These are phyloP conservation scores for Debaryomycetaceae sp. DNA, from an alignment of 1,139 yeast species.

Conservation along the genomic window DNA sequence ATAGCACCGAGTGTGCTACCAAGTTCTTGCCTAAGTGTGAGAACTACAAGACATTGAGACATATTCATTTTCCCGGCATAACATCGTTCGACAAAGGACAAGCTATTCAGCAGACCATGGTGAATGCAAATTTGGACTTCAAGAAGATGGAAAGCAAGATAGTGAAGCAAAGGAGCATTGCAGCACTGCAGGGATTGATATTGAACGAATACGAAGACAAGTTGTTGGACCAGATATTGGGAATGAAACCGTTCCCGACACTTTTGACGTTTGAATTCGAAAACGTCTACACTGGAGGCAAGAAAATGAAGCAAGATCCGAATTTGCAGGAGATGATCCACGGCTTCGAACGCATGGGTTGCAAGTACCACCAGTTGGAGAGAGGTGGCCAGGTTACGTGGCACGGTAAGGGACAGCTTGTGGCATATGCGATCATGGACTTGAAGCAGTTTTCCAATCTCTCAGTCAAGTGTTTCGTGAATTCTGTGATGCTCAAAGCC, in stretches of 20 bases:
- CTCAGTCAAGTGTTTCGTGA: constrained; percentile 73
- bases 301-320: constrained; percentile 59
- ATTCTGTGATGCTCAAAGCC: constrained; percentile 60
- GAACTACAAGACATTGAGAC: constrained; percentile 46
- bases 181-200: constrained; percentile 37
- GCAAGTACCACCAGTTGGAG: constrained; percentile 63
- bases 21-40: constrained; percentile 31
- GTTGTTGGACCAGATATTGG: constrained; percentile 40
- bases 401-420: constrained; percentile 95
- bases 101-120: constrained; percentile 57
- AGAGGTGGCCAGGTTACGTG: constrained; percentile 98
- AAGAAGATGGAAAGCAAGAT: constrained; percentile 54
- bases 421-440: constrained; percentile 79
- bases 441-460: constrained; percentile 56
- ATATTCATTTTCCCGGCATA: constrained; percentile 58
- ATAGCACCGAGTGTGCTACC: constrained; percentile 12
- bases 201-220: constrained; percentile 46
- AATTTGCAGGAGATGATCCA: constrained; percentile 28
- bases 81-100: constrained; percentile 59
- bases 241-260: constrained; percentile 59
- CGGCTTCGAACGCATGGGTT: constrained; percentile 39
- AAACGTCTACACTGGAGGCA: constrained; percentile 87
- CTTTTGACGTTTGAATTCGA: constrained; percentile 76
- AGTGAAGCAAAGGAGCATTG: constrained; percentile 31
- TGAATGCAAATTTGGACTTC: constrained; percentile 59